Evolutionary conservation across 345 rosid genomes (phyloP).

Genomic region (Rhizophora mangle): DNA sequence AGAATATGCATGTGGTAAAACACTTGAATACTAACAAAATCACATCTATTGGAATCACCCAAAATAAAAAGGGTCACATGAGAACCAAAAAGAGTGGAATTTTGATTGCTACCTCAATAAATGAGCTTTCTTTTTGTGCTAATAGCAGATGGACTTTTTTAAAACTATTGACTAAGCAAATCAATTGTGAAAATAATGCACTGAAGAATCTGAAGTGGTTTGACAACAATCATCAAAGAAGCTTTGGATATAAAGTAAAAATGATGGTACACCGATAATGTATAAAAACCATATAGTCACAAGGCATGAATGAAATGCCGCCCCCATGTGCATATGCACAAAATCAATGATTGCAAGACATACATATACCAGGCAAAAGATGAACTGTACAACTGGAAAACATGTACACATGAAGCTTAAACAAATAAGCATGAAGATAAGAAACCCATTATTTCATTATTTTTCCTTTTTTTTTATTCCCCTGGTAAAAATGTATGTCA

Average conservation of each 20-base stretch:
- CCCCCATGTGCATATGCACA: neutral
- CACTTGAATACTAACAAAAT: neutral
- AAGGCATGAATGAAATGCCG: neutral
- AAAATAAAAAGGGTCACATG: too few species aligned
- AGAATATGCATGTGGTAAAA: neutral
- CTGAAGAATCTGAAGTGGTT: too few species aligned
- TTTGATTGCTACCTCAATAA: too few species aligned
- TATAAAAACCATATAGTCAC: too few species aligned
- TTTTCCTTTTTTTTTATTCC: neutral
- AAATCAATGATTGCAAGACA: neutral
- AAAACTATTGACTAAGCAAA: too few species aligned
- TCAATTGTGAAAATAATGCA: too few species aligned
- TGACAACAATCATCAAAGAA: too few species aligned
- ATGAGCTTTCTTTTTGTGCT: too few species aligned
- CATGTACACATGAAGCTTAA: neutral
- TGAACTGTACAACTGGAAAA: neutral
- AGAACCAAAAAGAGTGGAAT: too few species aligned
- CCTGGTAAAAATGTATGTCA: constrained; percentile 1
- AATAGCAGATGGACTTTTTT: too few species aligned
- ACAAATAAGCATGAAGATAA: constrained; percentile 7
- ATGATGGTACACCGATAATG: too few species aligned
- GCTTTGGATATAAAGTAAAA: too few species aligned
- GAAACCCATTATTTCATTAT: neutral
- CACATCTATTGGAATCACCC: neutral
- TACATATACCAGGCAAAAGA: neutral